Evolutionary conservation across 208 protist species (phyloP), one percentile per base, ranked within the genome.

Genomic region (Trichomonas tenax): DNA sequence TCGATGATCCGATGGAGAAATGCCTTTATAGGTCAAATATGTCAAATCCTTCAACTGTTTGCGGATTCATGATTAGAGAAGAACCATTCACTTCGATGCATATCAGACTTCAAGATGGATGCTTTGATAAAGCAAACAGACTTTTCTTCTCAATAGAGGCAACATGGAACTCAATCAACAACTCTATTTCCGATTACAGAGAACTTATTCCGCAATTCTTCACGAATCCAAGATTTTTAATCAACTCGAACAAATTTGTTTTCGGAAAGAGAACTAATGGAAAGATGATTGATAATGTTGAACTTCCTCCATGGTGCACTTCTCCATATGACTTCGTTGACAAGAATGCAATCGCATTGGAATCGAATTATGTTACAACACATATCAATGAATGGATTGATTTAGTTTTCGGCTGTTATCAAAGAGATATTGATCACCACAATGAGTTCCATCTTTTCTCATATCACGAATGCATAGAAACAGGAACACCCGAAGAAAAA

Each of bases 11-110:
- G 10, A 21, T 8, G 8, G n/a, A 93, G 51, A 23, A 44, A 17
- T 96, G 93, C 17, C 14, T 96, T 0, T 96, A 96, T 82, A 34
- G 96, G 14, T 96, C 96, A 0, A 90, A 97, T n/a, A 97, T 96
- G 82, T 97, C 96, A 10, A 97, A 90, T 38, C 63, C 96, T 0
- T 96, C 82, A 0, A 89, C 96, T 63, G 96, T 97, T 40, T 21
- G 44, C 31, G 96, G 96, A 11, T 97, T 51, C 51, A 90, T 97
- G 26, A 48, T 97, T 4, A 63, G 96, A 86, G 9, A 96, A 26
- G 96, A 97, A 58, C 96, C 96, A 0, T 97, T 97, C 63, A 45
- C 96, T 11, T 96, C 96, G 31, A 48, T 97, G 11, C 96, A 97
- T 90, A 97, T 96, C 21, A 72, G 51, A 40, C 34, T 97, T 46